Evolutionary conservation across 2,329 filamentous ascomycete species (phyloP), one percentile per base, ranked within the genome.

Genomic region (Exutisphaerella laricina): DNA sequence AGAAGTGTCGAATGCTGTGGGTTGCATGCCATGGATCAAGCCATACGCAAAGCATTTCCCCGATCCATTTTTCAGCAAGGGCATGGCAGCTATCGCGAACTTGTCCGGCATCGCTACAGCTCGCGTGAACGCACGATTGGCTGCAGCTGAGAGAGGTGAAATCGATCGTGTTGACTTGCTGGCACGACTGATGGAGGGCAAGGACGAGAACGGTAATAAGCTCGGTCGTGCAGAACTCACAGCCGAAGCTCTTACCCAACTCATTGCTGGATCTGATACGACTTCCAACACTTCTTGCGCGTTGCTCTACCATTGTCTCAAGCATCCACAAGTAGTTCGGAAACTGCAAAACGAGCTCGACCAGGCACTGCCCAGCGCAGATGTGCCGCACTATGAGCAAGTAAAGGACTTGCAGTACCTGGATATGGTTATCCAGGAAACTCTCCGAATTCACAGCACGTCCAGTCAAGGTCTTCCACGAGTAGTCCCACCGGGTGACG

Each of bases 21-120:
- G 88, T 1, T 85, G 79, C 57, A 70, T 82, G 41, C 87, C 88
- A 0, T 66, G 70, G 45, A 69, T 95, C 35, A 90, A 85, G 63
- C 85, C 87, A 0, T 94, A 79, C 54, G 88, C 88, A 13, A 80
- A 79, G 56, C 90, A 82, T 64, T 67, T 94, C 7, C 84, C 58
- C 17, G 59, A 62, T 50, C 56, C 59, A 1, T 62, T 63, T 50
- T 64, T 64, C 54, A 61, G 53, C 45, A 63, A 61, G 33, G 61
- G 55, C 26, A 53, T 62, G 41, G 58, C 51, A 32, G 59, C 59
- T 16, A 57, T 95, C 0, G 69, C 88, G 59, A 82, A 87, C 57
- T 76, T 96, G 2, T 86, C 88, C 0, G 88, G 88, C 29, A 95
- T 95, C 53, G 89, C 88, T 21, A 83, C 90, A 42, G 87, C 88